Percentiles rank a stretch among this genome's conserved stretches.
Evolutionary conservation across 495 filamentous ascomycete species (phyloP).

Genomic region (Podospora bellae-mahoneyi): DNA sequence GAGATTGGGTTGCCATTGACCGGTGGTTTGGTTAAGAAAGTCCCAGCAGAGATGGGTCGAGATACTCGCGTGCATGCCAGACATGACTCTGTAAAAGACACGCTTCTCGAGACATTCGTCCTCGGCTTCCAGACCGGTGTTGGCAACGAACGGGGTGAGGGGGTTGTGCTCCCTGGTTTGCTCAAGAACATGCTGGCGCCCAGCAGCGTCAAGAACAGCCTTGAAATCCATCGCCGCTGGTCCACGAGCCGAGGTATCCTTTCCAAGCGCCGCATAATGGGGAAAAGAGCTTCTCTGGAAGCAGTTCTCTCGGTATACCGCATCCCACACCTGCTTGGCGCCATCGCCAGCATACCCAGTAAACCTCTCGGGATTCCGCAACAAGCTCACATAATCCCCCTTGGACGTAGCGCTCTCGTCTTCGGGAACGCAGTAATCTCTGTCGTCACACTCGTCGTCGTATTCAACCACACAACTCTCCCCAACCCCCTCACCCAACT

Average conservation of each 20-base stretch:
- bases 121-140: slow-evolving; percentile 64
- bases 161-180: slow-evolving; percentile 52
- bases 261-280: slow-evolving; percentile 44
- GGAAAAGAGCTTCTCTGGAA: slow-evolving; percentile 70
- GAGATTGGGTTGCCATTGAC: slow-evolving; percentile 89
- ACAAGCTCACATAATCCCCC: slow-evolving; percentile 92
- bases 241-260: slow-evolving; percentile 39
- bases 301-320: slow-evolving; percentile 96
- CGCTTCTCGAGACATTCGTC: slow-evolving; percentile 96
- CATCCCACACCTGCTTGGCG: slow-evolving; percentile 87
- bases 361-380: slow-evolving; percentile 92
- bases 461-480: slow-evolving; percentile 97
- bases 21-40: slow-evolving; percentile 92
- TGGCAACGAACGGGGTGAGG: slow-evolving; percentile 46
- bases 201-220: slow-evolving; percentile 71
- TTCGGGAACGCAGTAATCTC: slow-evolving; percentile 95
- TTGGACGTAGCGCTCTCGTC: slow-evolving; percentile 82
- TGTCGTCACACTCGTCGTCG: slow-evolving; percentile 95
- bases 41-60: slow-evolving; percentile 95
- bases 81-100: slow-evolving; percentile 91
- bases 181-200: slow-evolving; percentile 55
- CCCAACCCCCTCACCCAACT: slow-evolving; percentile 78
- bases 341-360: slow-evolving; percentile 87
- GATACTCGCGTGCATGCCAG: slow-evolving; percentile 97
- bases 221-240: slow-evolving; percentile 82